phyloP scores from a whole-genome alignment of 2,329 filamentous ascomycete species.

The Colletotrichum scovillei region DNA sequence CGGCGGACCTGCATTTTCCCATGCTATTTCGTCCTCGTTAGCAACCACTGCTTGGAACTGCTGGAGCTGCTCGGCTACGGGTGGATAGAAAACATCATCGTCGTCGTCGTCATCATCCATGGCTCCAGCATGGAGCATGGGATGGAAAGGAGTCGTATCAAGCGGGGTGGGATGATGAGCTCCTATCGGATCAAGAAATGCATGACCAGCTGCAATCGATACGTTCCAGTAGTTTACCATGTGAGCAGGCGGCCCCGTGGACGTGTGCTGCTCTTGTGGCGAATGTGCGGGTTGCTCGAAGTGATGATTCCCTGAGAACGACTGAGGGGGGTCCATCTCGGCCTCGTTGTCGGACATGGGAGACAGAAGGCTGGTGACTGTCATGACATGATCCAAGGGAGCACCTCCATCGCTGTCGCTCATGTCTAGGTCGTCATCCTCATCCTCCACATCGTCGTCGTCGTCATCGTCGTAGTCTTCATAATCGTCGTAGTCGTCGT shows the following conservation, averaged over 20 bases:
- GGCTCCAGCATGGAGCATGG: conserved; percentile 25
- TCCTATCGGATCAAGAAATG: conserved; percentile 15
- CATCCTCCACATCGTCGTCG: conserved; percentile 28
- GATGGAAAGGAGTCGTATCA: conserved; percentile 29
- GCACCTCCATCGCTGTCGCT: conserved; percentile 49
- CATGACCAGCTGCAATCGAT: background rate
- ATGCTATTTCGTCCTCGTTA: conserved; percentile 26
- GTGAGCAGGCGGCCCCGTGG: conserved; percentile 20
- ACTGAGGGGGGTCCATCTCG: background rate
- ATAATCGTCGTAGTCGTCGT: conserved; percentile 22
- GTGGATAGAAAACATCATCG: conserved; percentile 9
- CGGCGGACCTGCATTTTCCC: conserved; percentile 26
- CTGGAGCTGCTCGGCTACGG: conserved; percentile 25
- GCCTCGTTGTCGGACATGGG: conserved; percentile 22
- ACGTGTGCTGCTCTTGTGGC: background rate
- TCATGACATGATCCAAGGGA: conserved; percentile 32
- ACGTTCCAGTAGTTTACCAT: conserved; percentile 26
- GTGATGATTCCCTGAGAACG: background rate
- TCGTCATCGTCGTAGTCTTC: conserved; percentile 29
- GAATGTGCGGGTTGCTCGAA: background rate
- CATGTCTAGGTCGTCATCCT: conserved; percentile 44
- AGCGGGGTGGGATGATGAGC: conserved; percentile 26
- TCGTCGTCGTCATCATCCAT: conserved; percentile 28
- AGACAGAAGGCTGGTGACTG: conserved; percentile 25
- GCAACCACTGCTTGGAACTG: conserved; percentile 11